These are phyloP conservation scores for Gentiana macrophylla DNA, from an alignment of 257 asterid genomes.

Conservation along the genomic window DNA sequence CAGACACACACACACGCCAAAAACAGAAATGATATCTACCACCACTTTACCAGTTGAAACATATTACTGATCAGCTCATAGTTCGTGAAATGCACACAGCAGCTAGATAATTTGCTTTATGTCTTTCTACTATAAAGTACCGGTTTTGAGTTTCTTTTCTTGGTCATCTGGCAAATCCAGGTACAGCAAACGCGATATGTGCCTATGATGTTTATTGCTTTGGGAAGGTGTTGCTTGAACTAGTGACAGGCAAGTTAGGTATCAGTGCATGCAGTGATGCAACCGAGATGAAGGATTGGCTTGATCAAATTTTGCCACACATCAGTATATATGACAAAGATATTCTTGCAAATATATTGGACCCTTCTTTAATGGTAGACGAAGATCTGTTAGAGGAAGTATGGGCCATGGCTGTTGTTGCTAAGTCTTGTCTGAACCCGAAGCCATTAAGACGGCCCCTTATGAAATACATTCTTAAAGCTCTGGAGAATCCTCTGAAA, in stretches of 20 bases:
- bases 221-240: constrained; percentile 89
- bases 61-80: too few species aligned
- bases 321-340: constrained; percentile 85
- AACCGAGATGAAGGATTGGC: constrained; percentile 44
- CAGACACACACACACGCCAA: too few species aligned
- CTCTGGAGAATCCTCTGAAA: constrained; percentile 80
- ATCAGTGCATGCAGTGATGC: constrained; percentile 66
- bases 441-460: constrained; percentile 81
- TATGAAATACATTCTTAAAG: constrained; percentile 84
- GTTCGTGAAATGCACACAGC: too few species aligned
- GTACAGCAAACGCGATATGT: constrained; percentile 52
- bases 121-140: neutral
- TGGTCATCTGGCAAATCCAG: constrained; percentile 22
- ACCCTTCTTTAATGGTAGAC: constrained; percentile 69
- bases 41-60: too few species aligned
- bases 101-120: too few species aligned
- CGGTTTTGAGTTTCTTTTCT: constrained; percentile 4
- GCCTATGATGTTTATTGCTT: constrained; percentile 88
- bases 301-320: constrained; percentile 56
- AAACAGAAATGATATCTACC: too few species aligned
- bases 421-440: constrained; percentile 89
- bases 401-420: constrained; percentile 98
- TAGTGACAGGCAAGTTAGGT: constrained; percentile 86
- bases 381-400: constrained; percentile 96
- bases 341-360: constrained; percentile 73